These are phyloP conservation scores for Spiromastix sp. DNA, from an alignment of 2,329 filamentous ascomycete genomes.

Conservation along the genomic window DNA sequence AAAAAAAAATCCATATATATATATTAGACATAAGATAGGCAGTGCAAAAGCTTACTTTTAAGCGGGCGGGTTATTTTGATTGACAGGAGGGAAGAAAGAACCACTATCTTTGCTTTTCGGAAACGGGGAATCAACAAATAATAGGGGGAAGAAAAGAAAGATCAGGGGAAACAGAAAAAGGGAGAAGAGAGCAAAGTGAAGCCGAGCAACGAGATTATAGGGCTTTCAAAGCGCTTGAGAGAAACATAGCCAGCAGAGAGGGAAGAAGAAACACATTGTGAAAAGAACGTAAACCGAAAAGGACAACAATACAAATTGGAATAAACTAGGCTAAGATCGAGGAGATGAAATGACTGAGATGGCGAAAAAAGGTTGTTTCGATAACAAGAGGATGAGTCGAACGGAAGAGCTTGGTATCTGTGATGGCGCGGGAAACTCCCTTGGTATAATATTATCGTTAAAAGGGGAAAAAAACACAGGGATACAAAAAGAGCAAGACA, in stretches of 20 bases:
- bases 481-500: not conserved
- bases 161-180: constrained; percentile 13
- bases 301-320: constrained; percentile 9
- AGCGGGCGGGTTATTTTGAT: not conserved
- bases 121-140: constrained; percentile 5
- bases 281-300: constrained; percentile 8
- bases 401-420: constrained; percentile 10
- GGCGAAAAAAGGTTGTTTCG: constrained; percentile 9
- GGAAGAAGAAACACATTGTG: constrained; percentile 12
- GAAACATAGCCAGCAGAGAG: constrained; percentile 13
- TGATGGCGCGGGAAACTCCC: not conserved
- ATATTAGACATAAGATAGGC: not conserved
- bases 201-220: constrained; percentile 10
- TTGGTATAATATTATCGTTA: not conserved
- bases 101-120: no score
- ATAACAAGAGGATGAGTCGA: constrained; percentile 11
- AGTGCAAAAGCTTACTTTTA: not conserved
- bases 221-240: constrained; percentile 17
- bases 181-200: constrained; percentile 13
- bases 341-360: no score
- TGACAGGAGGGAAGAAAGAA: constrained; percentile 15
- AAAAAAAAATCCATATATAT: not conserved
- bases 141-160: constrained; percentile 10
- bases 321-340: no score
- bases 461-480: constrained; percentile 1